Percentiles rank a stretch among this genome's conserved stretches.
These are phyloP conservation scores for Asterochloris sp. DNA, from an alignment of 139 green algal species.

Conservation along the genomic window DNA sequence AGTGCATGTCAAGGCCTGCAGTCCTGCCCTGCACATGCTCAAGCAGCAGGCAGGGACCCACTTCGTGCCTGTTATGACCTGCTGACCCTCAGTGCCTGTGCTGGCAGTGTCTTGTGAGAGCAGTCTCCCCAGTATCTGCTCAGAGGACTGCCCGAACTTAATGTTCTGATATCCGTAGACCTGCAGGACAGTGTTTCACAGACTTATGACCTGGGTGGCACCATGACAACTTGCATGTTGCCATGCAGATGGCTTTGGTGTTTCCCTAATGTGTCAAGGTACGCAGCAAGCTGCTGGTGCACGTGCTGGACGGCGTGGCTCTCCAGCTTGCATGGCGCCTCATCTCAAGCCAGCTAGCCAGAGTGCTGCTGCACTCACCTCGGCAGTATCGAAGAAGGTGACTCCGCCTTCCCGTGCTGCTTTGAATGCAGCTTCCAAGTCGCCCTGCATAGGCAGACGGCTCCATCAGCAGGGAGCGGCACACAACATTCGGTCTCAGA, in stretches of 20 bases:
- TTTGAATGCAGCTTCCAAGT: conserved; percentile 35
- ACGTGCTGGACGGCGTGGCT: no score
- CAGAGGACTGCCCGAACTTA: conserved; percentile 26
- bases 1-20: no score
- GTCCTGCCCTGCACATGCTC: no score
- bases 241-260: no score
- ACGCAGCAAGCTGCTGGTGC: no score
- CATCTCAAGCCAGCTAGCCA: neutral
- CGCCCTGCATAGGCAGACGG: conserved; percentile 11
- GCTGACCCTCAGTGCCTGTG: neutral
- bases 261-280: no score
- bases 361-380: conserved; percentile 26
- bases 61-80: conserved; percentile 14
- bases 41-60: no score
- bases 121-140: conserved; percentile 44
- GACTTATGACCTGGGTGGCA: neutral
- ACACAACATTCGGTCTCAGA: neutral
- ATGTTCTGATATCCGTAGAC: conserved; percentile 57
- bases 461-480: neutral
- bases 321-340: no score
- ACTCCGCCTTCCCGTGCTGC: conserved; percentile 30
- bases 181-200: conserved; percentile 10
- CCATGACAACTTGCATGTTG: no score
- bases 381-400: conserved; percentile 66
- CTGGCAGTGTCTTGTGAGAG: neutral